These are phyloP conservation scores for Penicillium ochrochloron DNA, from an alignment of 495 filamentous ascomycete species.

Conservation along the genomic window DNA sequence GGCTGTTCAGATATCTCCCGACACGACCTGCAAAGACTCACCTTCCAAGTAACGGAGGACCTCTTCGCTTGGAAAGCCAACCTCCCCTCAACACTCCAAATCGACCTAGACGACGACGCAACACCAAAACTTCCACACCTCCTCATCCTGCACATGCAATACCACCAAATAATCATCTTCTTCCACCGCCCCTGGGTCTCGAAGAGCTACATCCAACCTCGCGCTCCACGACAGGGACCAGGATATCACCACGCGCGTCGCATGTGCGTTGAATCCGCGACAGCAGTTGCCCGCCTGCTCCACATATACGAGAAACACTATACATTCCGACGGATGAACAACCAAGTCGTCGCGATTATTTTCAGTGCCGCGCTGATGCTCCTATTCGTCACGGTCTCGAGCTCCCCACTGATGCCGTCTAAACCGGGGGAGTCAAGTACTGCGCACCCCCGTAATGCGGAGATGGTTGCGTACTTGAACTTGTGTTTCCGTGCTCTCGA, in stretches of 20 bases:
- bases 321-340: constrained; percentile 56
- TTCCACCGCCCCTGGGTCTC: constrained; percentile 57
- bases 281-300: constrained; percentile 49
- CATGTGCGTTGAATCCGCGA: constrained; percentile 55
- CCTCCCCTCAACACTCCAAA: constrained; percentile 45
- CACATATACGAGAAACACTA: constrained; percentile 55
- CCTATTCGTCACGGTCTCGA: constrained; percentile 51
- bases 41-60: constrained; percentile 48
- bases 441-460: constrained; percentile 34
- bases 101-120: constrained; percentile 45
- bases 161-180: constrained; percentile 57
- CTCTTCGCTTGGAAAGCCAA: constrained; percentile 54
- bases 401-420: constrained; percentile 32
- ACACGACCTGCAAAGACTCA: constrained; percentile 51
- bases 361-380: constrained; percentile 57
- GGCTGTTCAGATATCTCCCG: constrained; percentile 51
- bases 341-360: constrained; percentile 54
- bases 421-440: constrained; percentile 30
- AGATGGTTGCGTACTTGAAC: constrained; percentile 53
- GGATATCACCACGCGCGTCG: constrained; percentile 52
- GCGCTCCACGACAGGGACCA: constrained; percentile 47
- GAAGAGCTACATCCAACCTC: constrained; percentile 53
- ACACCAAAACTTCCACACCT: constrained; percentile 50
- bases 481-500: constrained; percentile 54
- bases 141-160: constrained; percentile 58